Percentiles rank a stretch among this genome's conserved stretches.
Evolutionary conservation across 306 rosid species (phyloP).

Genomic region (Citrullus mucosospermus): DNA sequence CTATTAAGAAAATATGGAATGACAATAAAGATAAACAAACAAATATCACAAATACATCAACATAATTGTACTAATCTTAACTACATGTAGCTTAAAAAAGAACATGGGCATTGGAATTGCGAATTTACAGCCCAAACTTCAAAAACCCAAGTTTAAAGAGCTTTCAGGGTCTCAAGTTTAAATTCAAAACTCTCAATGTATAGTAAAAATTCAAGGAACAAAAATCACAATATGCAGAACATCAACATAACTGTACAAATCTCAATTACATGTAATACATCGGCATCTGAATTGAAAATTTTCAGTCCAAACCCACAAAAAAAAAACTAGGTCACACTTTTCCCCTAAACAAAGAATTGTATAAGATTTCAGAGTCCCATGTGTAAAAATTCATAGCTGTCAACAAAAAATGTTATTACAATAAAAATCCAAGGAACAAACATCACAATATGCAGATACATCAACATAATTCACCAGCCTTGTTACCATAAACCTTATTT

Average conservation of each 20-base stretch:
- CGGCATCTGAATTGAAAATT: neutral
- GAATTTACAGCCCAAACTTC: neutral
- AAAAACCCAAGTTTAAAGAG: neutral
- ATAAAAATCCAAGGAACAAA: neutral
- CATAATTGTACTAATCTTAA: neutral
- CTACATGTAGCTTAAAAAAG: neutral
- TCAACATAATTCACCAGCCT: neutral
- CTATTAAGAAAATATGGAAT: neutral
- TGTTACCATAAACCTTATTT: no score
- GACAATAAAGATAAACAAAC: neutral
- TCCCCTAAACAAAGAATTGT: neutral
- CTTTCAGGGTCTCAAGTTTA: neutral
- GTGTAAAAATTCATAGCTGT: neutral
- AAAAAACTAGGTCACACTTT: neutral
- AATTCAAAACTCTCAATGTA: neutral
- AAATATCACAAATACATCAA: neutral
- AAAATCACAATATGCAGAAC: neutral
- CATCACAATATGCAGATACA: neutral
- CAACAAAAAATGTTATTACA: neutral
- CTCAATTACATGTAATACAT: neutral
- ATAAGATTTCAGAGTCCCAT: neutral
- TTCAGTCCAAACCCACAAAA: neutral
- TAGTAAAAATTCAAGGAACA: neutral
- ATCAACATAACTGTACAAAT: neutral
- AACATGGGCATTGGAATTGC: neutral